Conservation (phyloP, 2,329 filamentous ascomycete genomes). For the Ascochyta pisi region DNA sequence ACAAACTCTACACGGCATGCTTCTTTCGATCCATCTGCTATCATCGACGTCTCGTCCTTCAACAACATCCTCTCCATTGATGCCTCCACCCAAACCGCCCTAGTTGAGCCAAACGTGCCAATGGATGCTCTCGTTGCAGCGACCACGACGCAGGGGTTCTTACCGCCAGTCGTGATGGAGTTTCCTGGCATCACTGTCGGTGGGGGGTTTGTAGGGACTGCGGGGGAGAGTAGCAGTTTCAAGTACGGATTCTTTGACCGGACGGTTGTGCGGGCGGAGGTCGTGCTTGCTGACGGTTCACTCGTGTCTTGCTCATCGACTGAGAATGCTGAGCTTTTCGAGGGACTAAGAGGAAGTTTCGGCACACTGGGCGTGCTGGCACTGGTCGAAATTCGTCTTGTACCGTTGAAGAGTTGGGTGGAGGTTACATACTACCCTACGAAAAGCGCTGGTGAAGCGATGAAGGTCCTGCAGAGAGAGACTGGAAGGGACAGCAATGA, state of each 20-base stretch:
- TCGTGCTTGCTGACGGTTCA: slow-evolving; percentile 66
- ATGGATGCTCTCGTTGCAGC: slow-evolving; percentile 69
- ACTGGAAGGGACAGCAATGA: slow-evolving; percentile 56
- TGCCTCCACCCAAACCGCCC: slow-evolving; percentile 57
- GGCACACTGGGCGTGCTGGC: slow-evolving; percentile 69
- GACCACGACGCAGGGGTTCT: slow-evolving; percentile 61
- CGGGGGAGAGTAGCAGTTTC: slow-evolving; percentile 72
- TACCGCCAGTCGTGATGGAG: slow-evolving; percentile 74
- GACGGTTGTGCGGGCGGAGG: slow-evolving; percentile 68
- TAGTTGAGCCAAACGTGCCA: slow-evolving; percentile 73
- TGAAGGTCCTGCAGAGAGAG: slow-evolving; percentile 57
- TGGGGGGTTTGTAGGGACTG: slow-evolving; percentile 70
- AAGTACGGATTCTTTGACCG: slow-evolving; percentile 71
- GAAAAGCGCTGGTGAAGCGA: slow-evolving; percentile 56
- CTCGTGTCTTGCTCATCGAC: slow-evolving; percentile 56
- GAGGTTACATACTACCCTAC: slow-evolving; percentile 68
- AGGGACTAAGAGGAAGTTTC: slow-evolving; percentile 64
- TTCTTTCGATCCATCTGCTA: slow-evolving; percentile 40
- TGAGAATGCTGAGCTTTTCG: slow-evolving; percentile 62
- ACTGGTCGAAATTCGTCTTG: slow-evolving; percentile 63
- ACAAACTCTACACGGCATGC: slow-evolving; percentile 75
- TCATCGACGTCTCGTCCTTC: slow-evolving; percentile 71
- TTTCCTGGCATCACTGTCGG: slow-evolving; percentile 74
- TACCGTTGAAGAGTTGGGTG: slow-evolving; percentile 62
- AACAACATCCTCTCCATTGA: slow-evolving; percentile 69